Evolutionary conservation across 495 filamentous ascomycete species (phyloP), one percentile per base, ranked within the genome.

Genomic region (Trichodelitschia bisporula): DNA sequence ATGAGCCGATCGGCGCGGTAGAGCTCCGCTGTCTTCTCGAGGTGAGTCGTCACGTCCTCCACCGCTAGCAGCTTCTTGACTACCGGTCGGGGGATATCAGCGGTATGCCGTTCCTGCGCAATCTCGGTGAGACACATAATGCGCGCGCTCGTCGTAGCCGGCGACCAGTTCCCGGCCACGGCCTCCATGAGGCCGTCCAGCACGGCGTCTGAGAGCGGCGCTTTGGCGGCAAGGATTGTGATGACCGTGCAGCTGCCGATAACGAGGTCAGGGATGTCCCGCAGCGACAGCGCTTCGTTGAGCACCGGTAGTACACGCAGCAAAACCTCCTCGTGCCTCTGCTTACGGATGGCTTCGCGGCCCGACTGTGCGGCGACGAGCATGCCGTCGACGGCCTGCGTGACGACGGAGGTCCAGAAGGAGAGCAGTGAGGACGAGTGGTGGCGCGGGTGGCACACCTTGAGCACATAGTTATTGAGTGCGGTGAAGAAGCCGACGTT

Each of bases 211-310:
- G 72, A 62, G 11, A 93, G 58, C 15, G 58, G 55, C 5, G 69
- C 66, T 46, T 91, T 95, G 14, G 77, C 69, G 5, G 71, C 80
- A 31, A 95, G 55, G 31, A 93, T 64, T 0, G 77, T 69, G 15
- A 78, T 59, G 16, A 93, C 64, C 78, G 90, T 91, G 44, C 90
- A 93, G 41, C 70, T 79, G 14, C 72, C 79, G 37, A 84, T 61
- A 29, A 77, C 67, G 24, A 92, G 54, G 32, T 84, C 74, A 0
- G 78, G 62, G 0, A 69, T 60, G 18, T 71, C 62, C 35, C 69
- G 68, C 55, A 83, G 62, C 9, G 63, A 57, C 28, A 95, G 60
- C 3, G 67, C 72, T 29, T 77, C 66, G 33, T 77, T 73, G 14
- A 95, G 49, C 2, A 76, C 59, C 8, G 82, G 77, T 3, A 82